Conservation (phyloP, 2,329 filamentous ascomycete species). For the Arthrobotrys musiformis region DNA sequence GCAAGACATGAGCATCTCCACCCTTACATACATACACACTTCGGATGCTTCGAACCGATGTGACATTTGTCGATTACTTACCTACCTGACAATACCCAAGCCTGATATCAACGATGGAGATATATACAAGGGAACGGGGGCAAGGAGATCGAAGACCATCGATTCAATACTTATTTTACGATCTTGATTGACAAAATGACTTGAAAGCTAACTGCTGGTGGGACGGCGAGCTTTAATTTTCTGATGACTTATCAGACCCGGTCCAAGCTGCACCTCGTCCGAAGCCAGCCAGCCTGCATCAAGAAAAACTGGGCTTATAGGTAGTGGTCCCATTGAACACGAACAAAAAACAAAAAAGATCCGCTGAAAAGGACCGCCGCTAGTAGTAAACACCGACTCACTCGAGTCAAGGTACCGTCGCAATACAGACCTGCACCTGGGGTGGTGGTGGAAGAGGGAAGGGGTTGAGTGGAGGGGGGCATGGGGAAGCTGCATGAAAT, state of each 20-base stretch:
- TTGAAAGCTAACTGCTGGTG: neutral
- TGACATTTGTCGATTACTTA: slow-evolving; percentile 13
- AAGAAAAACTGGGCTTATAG: neutral
- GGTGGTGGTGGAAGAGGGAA: neutral
- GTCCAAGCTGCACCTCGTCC: slow-evolving; percentile 18
- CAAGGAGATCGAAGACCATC: neutral
- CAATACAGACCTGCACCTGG: neutral
- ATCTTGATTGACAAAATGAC: neutral
- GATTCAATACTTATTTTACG: slow-evolving; percentile 26
- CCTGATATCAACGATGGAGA: neutral
- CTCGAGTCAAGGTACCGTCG: slow-evolving; percentile 2
- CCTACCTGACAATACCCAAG: neutral
- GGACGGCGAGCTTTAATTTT: slow-evolving; percentile 28
- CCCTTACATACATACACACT: neutral
- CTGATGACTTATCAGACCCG: slow-evolving; percentile 52
- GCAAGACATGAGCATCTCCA: slow-evolving; percentile 22
- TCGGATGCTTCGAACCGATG: slow-evolving; percentile 13
- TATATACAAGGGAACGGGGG: neutral
- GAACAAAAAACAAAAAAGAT: neutral
- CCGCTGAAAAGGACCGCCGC: slow-evolving; percentile 5
- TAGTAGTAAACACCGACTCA: slow-evolving; percentile 20
- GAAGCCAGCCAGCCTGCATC: neutral
- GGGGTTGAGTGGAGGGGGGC: neutral
- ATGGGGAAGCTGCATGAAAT: slow-evolving; percentile 19
- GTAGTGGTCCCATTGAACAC: too few species aligned